Evolutionary conservation across 306 rosid species (phyloP).

Genomic region (Prunus armeniaca): DNA sequence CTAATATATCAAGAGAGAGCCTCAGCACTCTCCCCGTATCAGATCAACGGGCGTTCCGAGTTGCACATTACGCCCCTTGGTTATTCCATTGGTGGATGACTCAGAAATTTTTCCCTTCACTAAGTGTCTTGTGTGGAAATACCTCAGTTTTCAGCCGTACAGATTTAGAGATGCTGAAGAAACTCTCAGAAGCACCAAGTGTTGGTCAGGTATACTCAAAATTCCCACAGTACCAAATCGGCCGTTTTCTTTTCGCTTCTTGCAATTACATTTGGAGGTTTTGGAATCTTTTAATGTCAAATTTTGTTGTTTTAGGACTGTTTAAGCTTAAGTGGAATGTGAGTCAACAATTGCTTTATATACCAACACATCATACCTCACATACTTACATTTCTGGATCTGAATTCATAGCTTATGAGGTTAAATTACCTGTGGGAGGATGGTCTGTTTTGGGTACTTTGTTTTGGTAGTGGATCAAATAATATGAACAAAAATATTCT

Average conservation of each 20-base stretch:
- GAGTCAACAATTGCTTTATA: not conserved
- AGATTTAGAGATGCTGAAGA: slow-evolving; percentile 48
- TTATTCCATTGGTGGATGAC: slow-evolving; percentile 78
- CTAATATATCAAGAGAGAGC: slow-evolving; percentile 33
- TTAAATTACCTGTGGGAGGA: not conserved
- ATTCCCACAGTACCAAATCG: not conserved
- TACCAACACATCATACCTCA: not conserved
- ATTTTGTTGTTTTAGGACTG: not conserved
- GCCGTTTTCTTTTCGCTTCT: not conserved
- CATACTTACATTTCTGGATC: not conserved
- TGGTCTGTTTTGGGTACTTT: not conserved
- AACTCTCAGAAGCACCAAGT: slow-evolving; percentile 25
- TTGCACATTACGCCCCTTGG: slow-evolving; percentile 76
- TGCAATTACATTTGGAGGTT: not conserved
- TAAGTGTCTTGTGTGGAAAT: slow-evolving; percentile 25
- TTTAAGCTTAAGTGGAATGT: not conserved
- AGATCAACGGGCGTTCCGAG: slow-evolving; percentile 43
- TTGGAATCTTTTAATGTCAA: not conserved
- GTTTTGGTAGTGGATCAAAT: not conserved
- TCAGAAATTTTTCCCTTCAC: slow-evolving; percentile 66
- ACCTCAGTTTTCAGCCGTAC: slow-evolving; percentile 16
- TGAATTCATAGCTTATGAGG: not conserved
- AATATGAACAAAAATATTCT: not conserved
- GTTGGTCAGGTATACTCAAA: slow-evolving; percentile 38
- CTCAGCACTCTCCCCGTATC: slow-evolving; percentile 32